These are phyloP conservation scores for Wickerhamiella dianesei DNA, from an alignment of 805 yeast genomes.

Conservation along the genomic window DNA sequence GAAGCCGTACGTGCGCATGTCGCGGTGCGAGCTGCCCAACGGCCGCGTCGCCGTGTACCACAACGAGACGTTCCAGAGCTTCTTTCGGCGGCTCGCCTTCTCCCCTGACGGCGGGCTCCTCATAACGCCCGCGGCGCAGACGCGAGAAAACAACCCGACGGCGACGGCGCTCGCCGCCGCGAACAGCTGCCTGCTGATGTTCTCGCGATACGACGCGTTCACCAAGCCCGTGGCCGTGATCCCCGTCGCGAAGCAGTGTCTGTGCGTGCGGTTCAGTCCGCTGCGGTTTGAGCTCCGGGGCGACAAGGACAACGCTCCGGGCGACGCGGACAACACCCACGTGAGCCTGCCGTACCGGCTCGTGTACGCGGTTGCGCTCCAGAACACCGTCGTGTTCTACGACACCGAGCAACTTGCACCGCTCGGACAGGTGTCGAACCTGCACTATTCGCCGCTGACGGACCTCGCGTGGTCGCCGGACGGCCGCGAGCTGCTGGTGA, in stretches of 20 bases:
- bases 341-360: slow-evolving; percentile 61
- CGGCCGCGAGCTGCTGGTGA: slow-evolving; percentile 54
- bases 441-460: slow-evolving; percentile 81
- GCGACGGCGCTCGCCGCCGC: slow-evolving; percentile 46
- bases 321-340: no score
- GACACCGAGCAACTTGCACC: slow-evolving; percentile 64
- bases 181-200: slow-evolving; percentile 33
- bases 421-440: slow-evolving; percentile 56
- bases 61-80: slow-evolving; percentile 78
- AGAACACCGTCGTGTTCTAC: slow-evolving; percentile 67
- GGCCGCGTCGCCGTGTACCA: slow-evolving; percentile 27
- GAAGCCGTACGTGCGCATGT: slow-evolving; percentile 30
- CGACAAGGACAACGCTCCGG: no score
- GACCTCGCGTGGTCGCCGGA: slow-evolving; percentile 76
- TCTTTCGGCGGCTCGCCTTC: slow-evolving; percentile 72
- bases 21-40: slow-evolving; percentile 45
- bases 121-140: slow-evolving; percentile 63
- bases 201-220: slow-evolving; percentile 54
- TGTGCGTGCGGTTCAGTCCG: slow-evolving; percentile 71
- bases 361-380: slow-evolving; percentile 87
- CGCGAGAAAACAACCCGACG: neutral
- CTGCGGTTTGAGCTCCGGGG: slow-evolving; percentile 34
- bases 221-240: slow-evolving; percentile 63
- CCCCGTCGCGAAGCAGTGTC: slow-evolving; percentile 67
- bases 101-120: slow-evolving; percentile 83